A percentile compares a stretch with the other conserved stretches of the same genome.
phyloP scores from a whole-genome alignment of 768 basidiomycete species.

The Albatrellus ellisii region DNA sequence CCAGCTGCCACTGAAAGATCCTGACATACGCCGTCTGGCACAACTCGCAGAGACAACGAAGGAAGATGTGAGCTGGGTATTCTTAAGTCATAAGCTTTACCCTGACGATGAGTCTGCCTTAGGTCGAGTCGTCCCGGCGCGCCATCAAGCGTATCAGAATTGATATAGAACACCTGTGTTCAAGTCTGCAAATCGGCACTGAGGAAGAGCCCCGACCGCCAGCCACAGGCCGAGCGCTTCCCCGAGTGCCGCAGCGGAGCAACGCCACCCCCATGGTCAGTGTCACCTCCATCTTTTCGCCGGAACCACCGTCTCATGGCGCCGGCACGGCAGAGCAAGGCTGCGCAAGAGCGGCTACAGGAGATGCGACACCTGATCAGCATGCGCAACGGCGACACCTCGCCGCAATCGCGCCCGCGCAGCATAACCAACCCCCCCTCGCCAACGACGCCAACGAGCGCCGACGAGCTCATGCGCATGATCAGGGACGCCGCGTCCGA shows the following conservation, averaged over 20 bases:
- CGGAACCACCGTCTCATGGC: background rate
- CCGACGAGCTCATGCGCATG: slow-evolving; percentile 27
- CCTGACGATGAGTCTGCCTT: slow-evolving; percentile 1
- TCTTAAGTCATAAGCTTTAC: background rate
- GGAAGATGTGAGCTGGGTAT: slow-evolving; percentile 42
- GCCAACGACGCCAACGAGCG: slow-evolving; percentile 4
- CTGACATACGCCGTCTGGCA: slow-evolving; percentile 32
- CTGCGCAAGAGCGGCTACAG: slow-evolving; percentile 66
- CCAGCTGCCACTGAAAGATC: slow-evolving; percentile 17
- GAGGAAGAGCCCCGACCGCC: slow-evolving; percentile 19
- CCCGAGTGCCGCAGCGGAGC: slow-evolving; percentile 32
- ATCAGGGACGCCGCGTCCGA: slow-evolving; percentile 43
- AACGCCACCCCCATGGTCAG: slow-evolving; percentile 20
- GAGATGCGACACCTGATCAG: slow-evolving; percentile 72
- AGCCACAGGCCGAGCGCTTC: slow-evolving; percentile 41
- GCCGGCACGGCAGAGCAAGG: slow-evolving; percentile 38
- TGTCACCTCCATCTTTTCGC: slow-evolving; percentile 18
- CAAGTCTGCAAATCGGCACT: slow-evolving; percentile 8
- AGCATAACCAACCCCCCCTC: slow-evolving; percentile 22
- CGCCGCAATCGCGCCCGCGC: slow-evolving; percentile 13
- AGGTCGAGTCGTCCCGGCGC: slow-evolving; percentile 64
- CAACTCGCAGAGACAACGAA: slow-evolving; percentile 39
- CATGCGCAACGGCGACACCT: slow-evolving; percentile 37
- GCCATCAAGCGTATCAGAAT: slow-evolving; percentile 65
- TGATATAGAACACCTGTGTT: slow-evolving; percentile 37